Conservation (phyloP, 495 filamentous ascomycete species). For the Cercophora samala region DNA sequence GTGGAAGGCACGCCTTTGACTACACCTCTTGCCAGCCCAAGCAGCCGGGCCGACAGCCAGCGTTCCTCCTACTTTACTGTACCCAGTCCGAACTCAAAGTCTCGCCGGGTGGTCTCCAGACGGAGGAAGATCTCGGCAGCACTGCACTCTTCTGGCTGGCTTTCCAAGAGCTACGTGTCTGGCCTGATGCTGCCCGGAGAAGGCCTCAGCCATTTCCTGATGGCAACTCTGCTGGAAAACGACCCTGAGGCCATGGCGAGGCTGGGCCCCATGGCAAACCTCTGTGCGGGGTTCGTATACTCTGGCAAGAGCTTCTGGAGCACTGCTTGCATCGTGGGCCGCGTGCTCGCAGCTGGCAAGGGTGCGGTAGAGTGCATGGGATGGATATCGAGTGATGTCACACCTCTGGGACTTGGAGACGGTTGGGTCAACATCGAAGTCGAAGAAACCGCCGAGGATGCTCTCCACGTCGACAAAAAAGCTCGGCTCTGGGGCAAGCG, state of each 20-base stretch:
- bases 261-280: slow-evolving; percentile 65
- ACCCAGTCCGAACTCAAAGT: slow-evolving; percentile 24
- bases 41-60: slow-evolving; percentile 34
- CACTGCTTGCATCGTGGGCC: slow-evolving; percentile 70
- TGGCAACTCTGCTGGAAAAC: slow-evolving; percentile 75
- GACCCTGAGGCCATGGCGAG: slow-evolving; percentile 59
- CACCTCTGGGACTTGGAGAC: slow-evolving; percentile 50
- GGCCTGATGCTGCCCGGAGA: slow-evolving; percentile 79
- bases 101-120: slow-evolving; percentile 31
- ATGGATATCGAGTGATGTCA: slow-evolving; percentile 63
- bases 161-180: slow-evolving; percentile 73
- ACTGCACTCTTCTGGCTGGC: slow-evolving; percentile 64
- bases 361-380: slow-evolving; percentile 73
- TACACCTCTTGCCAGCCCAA: slow-evolving; percentile 39
- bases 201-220: slow-evolving; percentile 67
- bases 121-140: slow-evolving; percentile 43
- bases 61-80: slow-evolving; percentile 43
- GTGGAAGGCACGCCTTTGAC: slow-evolving; percentile 41
- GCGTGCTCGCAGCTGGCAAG: slow-evolving; percentile 64
- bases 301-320: slow-evolving; percentile 75
- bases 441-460: slow-evolving; percentile 43
- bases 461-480: slow-evolving; percentile 40
- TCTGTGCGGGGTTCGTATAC: slow-evolving; percentile 79
- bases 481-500: slow-evolving; percentile 48
- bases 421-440: slow-evolving; percentile 65